Base-by-base conservation (phyloP, 345 rosid genomes). In the Salix exigua region DNA sequence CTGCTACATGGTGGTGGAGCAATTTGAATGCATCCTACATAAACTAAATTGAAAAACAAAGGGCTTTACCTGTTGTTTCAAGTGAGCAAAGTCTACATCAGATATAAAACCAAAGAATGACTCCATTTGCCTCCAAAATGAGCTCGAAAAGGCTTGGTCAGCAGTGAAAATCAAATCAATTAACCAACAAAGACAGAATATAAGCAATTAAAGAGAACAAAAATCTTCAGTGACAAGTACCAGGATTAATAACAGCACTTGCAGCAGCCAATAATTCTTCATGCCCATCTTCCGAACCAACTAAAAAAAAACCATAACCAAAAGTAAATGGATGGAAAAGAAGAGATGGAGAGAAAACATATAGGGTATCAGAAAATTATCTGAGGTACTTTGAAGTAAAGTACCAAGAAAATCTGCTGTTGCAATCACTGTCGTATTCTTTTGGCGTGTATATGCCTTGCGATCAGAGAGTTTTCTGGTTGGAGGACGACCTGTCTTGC, bases 391-490 rank as follows among this genome's bases (percentile, higher is more conserved):
- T 60, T 74, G 23, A 65, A 79, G 80, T 50, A 72, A 64, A 85
- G 76, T 91, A 96, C 99, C 99, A 81, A 85, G 90, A 85, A 89
- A 89, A 87, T 91, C 95, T 66, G 89, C 88, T 70, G 89, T 69
- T 73, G 88, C 80, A 78, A 85, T 86, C 65, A 87, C 72, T 17
- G 85, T 83, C 23, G 91, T 72, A 75, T 86, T 91, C 81, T 88
- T 89, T 82, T 90, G 92, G 37, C 94, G 95, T 71, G 82, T 81
- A 86, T 93, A 91, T 75, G 92, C 92, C 85, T 87, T 93, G 66
- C 98, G 94, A 78, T 89, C 98, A 82, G 97, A 87, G 75, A 89
- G 91, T 88, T 96, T 96, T 85, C 98, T 90, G 75, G 92, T 85
- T 68, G 95, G 89, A 68, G 94, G 97, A 80, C 98, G 94, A 70